These are phyloP conservation scores for Phaseolus lunatus DNA, from an alignment of 306 rosid genomes.

Conservation along the genomic window DNA sequence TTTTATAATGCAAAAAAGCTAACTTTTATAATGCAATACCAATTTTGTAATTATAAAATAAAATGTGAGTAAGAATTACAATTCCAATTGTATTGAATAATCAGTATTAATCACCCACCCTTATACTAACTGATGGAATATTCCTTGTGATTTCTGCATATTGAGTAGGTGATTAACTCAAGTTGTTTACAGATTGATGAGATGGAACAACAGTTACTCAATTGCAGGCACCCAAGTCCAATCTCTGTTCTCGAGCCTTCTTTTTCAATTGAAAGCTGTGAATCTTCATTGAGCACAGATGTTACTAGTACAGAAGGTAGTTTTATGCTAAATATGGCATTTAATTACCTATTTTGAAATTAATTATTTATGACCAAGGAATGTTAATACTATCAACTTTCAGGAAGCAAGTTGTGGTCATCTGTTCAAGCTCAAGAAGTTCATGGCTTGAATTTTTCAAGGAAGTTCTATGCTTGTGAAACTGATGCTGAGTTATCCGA, in stretches of 20 bases:
- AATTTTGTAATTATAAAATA: slow-evolving; percentile 17
- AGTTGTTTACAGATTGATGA: slow-evolving; percentile 59
- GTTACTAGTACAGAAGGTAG: slow-evolving; percentile 76
- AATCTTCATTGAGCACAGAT: slow-evolving; percentile 68
- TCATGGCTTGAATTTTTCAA: slow-evolving; percentile 52
- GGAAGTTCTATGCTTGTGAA: slow-evolving; percentile 57
- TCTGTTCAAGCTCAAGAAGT: slow-evolving; percentile 67
- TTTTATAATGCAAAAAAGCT: neutral
- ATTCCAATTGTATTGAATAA: neutral
- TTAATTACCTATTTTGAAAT: neutral
- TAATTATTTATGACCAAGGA: slow-evolving; percentile 18
- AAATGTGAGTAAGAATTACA: neutral
- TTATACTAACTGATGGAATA: slow-evolving; percentile 10
- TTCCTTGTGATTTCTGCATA: slow-evolving; percentile 21
- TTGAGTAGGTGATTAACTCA: slow-evolving; percentile 32
- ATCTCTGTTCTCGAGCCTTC: slow-evolving; percentile 84
- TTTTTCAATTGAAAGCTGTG: slow-evolving; percentile 80
- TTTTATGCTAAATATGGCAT: neutral
- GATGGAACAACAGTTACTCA: slow-evolving; percentile 54
- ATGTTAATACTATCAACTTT: slow-evolving; percentile 35
- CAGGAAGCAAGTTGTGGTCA: slow-evolving; percentile 81
- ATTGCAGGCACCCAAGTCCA: slow-evolving; percentile 81
- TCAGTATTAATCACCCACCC: neutral
- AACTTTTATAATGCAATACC: neutral
- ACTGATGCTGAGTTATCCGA: slow-evolving; percentile 77